Conservation (phyloP, 495 filamentous ascomycete genomes). For the Neurospora tetraspora region DNA sequence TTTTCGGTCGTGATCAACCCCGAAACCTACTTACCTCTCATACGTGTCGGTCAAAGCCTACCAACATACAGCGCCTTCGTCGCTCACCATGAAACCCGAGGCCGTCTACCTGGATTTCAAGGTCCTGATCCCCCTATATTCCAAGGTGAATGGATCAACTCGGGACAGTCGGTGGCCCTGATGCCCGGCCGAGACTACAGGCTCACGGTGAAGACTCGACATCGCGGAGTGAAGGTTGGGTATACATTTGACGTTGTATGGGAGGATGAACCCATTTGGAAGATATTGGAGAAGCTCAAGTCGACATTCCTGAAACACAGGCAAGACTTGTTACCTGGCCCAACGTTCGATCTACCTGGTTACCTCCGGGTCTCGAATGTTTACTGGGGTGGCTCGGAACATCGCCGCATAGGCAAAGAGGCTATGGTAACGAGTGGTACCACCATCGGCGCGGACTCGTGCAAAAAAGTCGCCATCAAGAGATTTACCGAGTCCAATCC, state of each 20-base stretch:
- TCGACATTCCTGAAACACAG: no score
- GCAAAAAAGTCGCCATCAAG: background rate
- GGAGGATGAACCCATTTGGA: background rate
- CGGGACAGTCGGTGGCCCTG: background rate
- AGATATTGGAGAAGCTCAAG: background rate
- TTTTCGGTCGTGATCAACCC: background rate
- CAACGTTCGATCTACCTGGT: no score
- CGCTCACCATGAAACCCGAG: background rate
- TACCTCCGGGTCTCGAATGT: no score
- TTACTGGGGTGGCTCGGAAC: no score
- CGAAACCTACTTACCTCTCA: background rate
- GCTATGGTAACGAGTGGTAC: background rate
- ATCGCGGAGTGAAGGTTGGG: background rate
- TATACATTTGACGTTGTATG: background rate
- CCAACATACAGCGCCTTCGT: background rate
- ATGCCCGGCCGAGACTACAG: background rate
- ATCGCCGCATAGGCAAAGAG: background rate
- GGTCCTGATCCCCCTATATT: no score
- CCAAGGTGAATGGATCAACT: background rate
- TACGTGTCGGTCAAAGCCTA: background rate
- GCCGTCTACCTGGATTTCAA: no score
- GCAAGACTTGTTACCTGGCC: no score
- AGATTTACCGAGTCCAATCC: background rate
- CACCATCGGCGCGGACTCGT: no score
- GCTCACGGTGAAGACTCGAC: background rate